Percentiles rank a stretch among this genome's conserved stretches.
These are phyloP conservation scores for Aciculoconidium aculeatum DNA, from an alignment of 805 yeast species.

Conservation along the genomic window DNA sequence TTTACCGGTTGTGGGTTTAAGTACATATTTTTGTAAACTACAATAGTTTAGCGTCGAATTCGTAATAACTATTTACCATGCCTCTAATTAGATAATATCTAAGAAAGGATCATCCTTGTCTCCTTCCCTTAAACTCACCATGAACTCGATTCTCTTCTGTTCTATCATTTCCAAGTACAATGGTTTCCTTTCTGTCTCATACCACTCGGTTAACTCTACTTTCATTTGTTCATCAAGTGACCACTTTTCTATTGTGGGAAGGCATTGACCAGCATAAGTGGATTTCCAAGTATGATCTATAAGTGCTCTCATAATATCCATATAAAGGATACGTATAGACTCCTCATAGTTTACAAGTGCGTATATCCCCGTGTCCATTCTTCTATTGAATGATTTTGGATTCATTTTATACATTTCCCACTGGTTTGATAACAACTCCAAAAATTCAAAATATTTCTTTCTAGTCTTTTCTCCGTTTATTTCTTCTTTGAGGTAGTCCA, in stretches of 20 bases:
- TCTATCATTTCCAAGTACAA: constrained; percentile 19
- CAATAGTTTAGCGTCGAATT: too few relatives aligned
- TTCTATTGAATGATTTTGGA: constrained; percentile 15
- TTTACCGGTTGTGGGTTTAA: background rate
- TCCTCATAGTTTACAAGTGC: constrained; percentile 5
- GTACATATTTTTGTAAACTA: background rate
- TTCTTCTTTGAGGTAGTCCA: constrained; percentile 19
- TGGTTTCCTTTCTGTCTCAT: constrained; percentile 12
- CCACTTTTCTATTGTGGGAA: constrained; percentile 34
- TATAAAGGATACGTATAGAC: constrained; percentile 12
- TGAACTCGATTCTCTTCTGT: constrained; percentile 17
- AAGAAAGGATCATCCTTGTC: constrained; percentile 27
- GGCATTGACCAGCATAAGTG: constrained; percentile 22
- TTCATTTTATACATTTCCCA: constrained; percentile 9
- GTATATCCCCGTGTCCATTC: constrained; percentile 4
- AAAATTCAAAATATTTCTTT: constrained; percentile 16
- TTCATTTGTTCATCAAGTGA: constrained; percentile 25
- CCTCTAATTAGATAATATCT: constrained; percentile 19
- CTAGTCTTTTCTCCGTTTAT: constrained; percentile 12
- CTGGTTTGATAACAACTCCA: constrained; percentile 13
- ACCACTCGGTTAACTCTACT: constrained; percentile 17
- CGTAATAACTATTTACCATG: too few relatives aligned
- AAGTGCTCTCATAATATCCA: constrained; percentile 18
- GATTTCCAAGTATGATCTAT: constrained; percentile 23
- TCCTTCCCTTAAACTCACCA: constrained; percentile 18